Evolutionary conservation across 2,329 filamentous ascomycete species (phyloP), one percentile per base, ranked within the genome.

Genomic region (Nemania serpens): DNA sequence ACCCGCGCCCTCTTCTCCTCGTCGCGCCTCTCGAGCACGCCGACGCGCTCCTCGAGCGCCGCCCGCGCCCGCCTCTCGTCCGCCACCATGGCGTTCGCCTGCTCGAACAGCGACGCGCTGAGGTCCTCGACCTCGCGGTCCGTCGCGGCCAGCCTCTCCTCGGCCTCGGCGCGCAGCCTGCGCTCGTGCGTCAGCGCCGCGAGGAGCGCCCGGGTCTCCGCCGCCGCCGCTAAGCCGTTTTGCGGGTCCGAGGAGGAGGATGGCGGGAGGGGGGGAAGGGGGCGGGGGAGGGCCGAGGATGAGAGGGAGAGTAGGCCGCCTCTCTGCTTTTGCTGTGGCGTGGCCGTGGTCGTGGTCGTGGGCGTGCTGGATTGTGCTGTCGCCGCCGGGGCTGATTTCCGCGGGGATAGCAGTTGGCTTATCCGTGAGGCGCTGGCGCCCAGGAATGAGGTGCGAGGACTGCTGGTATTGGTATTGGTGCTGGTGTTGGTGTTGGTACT

Each of bases 51-150:
- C 76, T 93, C 89, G 22, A 95, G 80, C 70, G 82, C 84, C 5
- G 89, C 89, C 60, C 90, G 79, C 36, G 88, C 89, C 58, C 86
- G 83, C 45, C 91, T 80, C 79, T 95, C 91, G 17, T 83, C 81
- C 2, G 91, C 90, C 18, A 95, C 91, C 91, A 95, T 95, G 76
- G 93, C 87, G 74, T 95, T 95, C 53, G 91, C 91, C 78, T 93
- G 88, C 77, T 91, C 87, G 74, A 95, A 95, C 55, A 95, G 78
- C 52, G 83, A 84, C 18, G 85, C 88, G 70, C 85, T 91, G 65
- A 95, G 79, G 76, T 95, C 91, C 76, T 94, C 91, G 18, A 94
- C 83, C 78, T 95, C 91, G 12, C 79, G 81, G 70, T 85, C 88
- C 52, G 90, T 89, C 51, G 86, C 84, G 65, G 81, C 82, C 18